A percentile compares a stretch with the other conserved stretches of the same genome.
Evolutionary conservation across 306 rosid species (phyloP).

Genomic region (Mucuna pruriens): DNA sequence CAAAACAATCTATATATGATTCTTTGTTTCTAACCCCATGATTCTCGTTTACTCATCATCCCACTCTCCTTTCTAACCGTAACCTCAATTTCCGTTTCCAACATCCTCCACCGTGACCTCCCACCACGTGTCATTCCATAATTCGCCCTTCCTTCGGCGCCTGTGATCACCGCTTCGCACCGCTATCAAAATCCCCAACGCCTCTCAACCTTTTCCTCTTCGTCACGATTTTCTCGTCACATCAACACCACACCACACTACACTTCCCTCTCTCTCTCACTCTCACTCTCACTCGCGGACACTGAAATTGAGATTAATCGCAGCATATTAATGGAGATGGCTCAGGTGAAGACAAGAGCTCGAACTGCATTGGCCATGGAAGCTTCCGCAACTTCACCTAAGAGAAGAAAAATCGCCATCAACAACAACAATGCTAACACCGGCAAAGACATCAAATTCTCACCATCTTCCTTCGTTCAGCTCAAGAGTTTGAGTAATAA

Average conservation of each 20-base stretch:
- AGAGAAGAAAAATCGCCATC: slow-evolving; percentile 46
- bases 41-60: slow-evolving; percentile 15
- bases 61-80: neutral
- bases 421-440: neutral
- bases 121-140: slow-evolving; percentile 38
- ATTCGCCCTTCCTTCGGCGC: slow-evolving; percentile 45
- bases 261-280: slow-evolving; percentile 1
- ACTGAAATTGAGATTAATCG: slow-evolving; percentile 32
- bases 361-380: slow-evolving; percentile 46
- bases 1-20: slow-evolving; percentile 22
- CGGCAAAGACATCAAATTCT: slow-evolving; percentile 27
- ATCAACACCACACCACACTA: too few relatives aligned
- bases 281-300: slow-evolving; percentile 18
- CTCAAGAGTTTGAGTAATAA: slow-evolving; percentile 32
- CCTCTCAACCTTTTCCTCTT: slow-evolving; percentile 37
- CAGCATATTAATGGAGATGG: slow-evolving; percentile 49
- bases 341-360: slow-evolving; percentile 52
- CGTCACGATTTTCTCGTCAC: slow-evolving; percentile 44
- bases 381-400: slow-evolving; percentile 31
- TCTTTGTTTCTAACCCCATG: slow-evolving; percentile 11
- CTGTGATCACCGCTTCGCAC: slow-evolving; percentile 47
- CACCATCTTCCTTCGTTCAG: slow-evolving; percentile 49
- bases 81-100: slow-evolving; percentile 24
- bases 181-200: slow-evolving; percentile 36
- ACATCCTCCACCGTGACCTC: neutral